phyloP scores from a whole-genome alignment of 1,284 basidiomycete genomes.

The Thelephora terrestris region DNA sequence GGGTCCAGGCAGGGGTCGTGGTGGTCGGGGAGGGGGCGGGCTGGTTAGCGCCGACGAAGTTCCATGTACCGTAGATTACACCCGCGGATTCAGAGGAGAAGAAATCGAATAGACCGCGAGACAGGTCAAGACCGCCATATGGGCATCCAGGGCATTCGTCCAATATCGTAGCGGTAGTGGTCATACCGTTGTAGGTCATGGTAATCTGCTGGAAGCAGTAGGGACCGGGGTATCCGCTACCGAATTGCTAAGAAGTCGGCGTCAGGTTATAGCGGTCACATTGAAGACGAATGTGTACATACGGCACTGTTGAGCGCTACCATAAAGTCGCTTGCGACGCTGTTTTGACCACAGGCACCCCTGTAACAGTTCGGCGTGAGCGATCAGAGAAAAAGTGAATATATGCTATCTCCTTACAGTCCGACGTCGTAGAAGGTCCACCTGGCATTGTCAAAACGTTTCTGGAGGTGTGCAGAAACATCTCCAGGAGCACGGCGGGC shows the following conservation, averaged over 20 bases:
- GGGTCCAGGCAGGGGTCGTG: slow-evolving; percentile 16
- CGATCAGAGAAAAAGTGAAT: not conserved
- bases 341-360: slow-evolving; percentile 46
- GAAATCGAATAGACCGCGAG: slow-evolving; percentile 58
- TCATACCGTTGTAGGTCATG: slow-evolving; percentile 56
- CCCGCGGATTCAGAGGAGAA: slow-evolving; percentile 42
- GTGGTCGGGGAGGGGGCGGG: not conserved
- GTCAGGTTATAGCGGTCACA: slow-evolving; percentile 3
- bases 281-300: slow-evolving; percentile 11
- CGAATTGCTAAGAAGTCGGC: slow-evolving; percentile 35
- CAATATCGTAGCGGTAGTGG: slow-evolving; percentile 48
- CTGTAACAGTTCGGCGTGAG: slow-evolving; percentile 20
- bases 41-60: slow-evolving; percentile 20
- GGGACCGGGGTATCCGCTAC: slow-evolving; percentile 45
- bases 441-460: slow-evolving; percentile 18
- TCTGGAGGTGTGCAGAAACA: slow-evolving; percentile 12
- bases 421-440: slow-evolving; percentile 47
- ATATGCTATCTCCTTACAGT: slow-evolving; percentile 29
- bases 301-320: slow-evolving; percentile 32
- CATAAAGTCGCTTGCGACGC: slow-evolving; percentile 34
- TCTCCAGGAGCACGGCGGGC: slow-evolving; percentile 16
- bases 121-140: slow-evolving; percentile 69
- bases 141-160: slow-evolving; percentile 72
- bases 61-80: slow-evolving; percentile 51
- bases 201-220: slow-evolving; percentile 55